These are phyloP conservation scores for Gardenia jasminoides DNA, from an alignment of 257 asterid genomes.

Conservation along the genomic window DNA sequence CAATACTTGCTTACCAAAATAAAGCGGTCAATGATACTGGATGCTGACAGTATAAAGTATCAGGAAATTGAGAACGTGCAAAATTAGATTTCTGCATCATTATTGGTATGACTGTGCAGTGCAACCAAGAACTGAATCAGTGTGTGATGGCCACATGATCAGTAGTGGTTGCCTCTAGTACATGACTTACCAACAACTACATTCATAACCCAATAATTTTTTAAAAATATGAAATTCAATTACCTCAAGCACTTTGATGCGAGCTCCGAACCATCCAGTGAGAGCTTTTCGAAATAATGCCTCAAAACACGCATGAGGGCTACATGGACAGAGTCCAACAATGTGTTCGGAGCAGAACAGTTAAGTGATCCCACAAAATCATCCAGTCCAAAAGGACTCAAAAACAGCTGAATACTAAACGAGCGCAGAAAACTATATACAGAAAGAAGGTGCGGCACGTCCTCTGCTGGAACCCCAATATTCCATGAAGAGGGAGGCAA, in stretches of 20 bases:
- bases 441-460: slow-evolving; percentile 65
- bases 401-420: slow-evolving; percentile 61
- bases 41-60: neutral
- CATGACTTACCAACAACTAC: neutral
- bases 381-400: slow-evolving; percentile 77
- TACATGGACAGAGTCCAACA: slow-evolving; percentile 81
- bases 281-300: slow-evolving; percentile 59
- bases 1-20: neutral
- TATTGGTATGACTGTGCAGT: neutral
- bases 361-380: slow-evolving; percentile 92
- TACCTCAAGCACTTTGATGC: slow-evolving; percentile 77
- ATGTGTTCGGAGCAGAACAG: slow-evolving; percentile 62
- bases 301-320: slow-evolving; percentile 64
- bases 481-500: slow-evolving; percentile 81
- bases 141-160: neutral
- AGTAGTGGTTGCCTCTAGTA: neutral
- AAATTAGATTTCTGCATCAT: neutral
- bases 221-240: slow-evolving; percentile 6
- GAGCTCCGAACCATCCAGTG: slow-evolving; percentile 60
- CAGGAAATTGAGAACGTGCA: neutral
- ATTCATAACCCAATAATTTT: neutral
- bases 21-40: neutral
- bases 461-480: slow-evolving; percentile 69
- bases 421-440: slow-evolving; percentile 72
- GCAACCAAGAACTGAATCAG: slow-evolving; percentile 4